phyloP scores from a whole-genome alignment of 495 filamentous ascomycete genomes.

The Endocarpon pusillum region DNA sequence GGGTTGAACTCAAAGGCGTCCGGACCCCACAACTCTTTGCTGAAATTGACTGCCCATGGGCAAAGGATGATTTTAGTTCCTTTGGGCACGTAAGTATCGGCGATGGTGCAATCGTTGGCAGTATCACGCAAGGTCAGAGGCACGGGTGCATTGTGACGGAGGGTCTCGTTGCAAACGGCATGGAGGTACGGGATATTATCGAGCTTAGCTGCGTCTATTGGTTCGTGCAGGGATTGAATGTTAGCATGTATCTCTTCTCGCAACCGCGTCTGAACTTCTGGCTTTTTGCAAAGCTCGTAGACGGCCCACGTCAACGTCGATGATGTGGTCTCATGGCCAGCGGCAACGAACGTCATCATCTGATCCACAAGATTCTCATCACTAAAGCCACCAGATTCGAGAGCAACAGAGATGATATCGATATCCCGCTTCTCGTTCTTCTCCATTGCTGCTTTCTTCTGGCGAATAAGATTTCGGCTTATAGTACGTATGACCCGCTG shows the following conservation, averaged over 20 bases:
- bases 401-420: constrained; percentile 72
- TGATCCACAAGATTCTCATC: constrained; percentile 77
- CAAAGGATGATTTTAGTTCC: constrained; percentile 33
- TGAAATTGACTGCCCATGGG: constrained; percentile 50
- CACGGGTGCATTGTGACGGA: constrained; percentile 40
- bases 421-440: constrained; percentile 34
- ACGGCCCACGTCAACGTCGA: constrained; percentile 42
- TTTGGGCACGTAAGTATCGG: constrained; percentile 35
- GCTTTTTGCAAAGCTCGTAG: constrained; percentile 41
- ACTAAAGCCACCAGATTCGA: constrained; percentile 57
- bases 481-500: constrained; percentile 39
- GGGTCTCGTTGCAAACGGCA: constrained; percentile 43
- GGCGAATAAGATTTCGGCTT: constrained; percentile 46
- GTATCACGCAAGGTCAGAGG: constrained; percentile 47
- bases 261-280: constrained; percentile 35
- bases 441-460: constrained; percentile 46
- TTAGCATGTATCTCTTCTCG: constrained; percentile 42
- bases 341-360: constrained; percentile 87
- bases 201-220: constrained; percentile 32
- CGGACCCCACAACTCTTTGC: constrained; percentile 58
- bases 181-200: constrained; percentile 41
- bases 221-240: constrained; percentile 38
- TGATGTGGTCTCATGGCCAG: constrained; percentile 71
- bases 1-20: constrained; percentile 70
- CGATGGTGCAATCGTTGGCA: constrained; percentile 43